A percentile compares a stretch with the other conserved stretches of the same genome.
phyloP scores from a whole-genome alignment of 2,329 filamentous ascomycete species.

The Fusarium annulatum region DNA sequence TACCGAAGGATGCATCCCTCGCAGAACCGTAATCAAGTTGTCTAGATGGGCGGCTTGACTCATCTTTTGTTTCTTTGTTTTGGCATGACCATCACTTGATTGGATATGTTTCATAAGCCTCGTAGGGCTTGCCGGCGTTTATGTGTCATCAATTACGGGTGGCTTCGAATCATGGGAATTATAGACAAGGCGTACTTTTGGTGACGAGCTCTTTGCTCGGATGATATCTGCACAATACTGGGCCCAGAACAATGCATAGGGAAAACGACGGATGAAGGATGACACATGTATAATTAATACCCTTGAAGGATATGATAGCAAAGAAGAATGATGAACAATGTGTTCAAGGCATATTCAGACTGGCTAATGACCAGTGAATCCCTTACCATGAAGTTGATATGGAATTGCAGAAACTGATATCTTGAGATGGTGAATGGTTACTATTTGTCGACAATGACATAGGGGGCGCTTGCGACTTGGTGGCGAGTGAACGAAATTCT shows the following conservation, averaged over 20 bases:
- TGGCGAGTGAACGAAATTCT: constrained; percentile 19
- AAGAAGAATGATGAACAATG: constrained; percentile 7
- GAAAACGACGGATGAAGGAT: constrained; percentile 16
- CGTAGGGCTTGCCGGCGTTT: constrained; percentile 34
- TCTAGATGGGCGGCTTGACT: constrained; percentile 2
- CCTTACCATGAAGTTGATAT: background rate
- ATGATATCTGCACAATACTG: constrained; percentile 20
- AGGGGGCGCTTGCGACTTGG: constrained; percentile 1
- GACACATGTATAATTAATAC: constrained; percentile 43
- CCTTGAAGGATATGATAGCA: constrained; percentile 27
- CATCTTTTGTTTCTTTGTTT: background rate
- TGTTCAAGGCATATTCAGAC: background rate
- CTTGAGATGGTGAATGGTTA: background rate
- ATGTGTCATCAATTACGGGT: background rate
- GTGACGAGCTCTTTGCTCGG: constrained; percentile 8
- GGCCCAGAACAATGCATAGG: constrained; percentile 20
- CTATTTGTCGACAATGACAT: constrained; percentile 26
- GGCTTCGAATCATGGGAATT: constrained; percentile 12
- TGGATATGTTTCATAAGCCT: constrained; percentile 22
- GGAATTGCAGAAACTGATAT: background rate
- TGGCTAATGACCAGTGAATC: background rate
- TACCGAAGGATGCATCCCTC: constrained; percentile 36
- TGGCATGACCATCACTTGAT: constrained; percentile 10
- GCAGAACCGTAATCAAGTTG: constrained; percentile 38
- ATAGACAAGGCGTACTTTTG: constrained; percentile 38